These are phyloP conservation scores for Saccharomyces hybrid DNA, from an alignment of 1,139 yeast species.

Conservation along the genomic window DNA sequence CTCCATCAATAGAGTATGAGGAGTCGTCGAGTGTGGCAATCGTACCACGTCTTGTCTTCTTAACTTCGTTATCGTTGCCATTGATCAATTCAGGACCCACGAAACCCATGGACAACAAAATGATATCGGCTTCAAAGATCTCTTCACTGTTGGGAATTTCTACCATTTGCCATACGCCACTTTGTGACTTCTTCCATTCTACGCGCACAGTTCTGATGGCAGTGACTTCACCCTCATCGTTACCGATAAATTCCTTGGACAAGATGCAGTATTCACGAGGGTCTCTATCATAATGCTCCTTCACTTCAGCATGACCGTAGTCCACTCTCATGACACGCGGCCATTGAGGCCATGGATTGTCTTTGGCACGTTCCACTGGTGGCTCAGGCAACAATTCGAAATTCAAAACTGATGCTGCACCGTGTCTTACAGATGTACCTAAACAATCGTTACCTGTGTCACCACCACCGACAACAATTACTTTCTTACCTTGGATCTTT, in stretches of 20 bases:
- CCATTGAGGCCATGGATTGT: conserved; percentile 99
- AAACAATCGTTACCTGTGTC: conserved; percentile 99
- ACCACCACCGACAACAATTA: conserved; percentile 98
- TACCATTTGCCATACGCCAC: conserved; percentile 99
- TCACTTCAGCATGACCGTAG: conserved; percentile 94
- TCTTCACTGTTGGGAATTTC: conserved; percentile 95
- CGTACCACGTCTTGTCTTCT: conserved; percentile 81
- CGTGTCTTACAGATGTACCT: conserved; percentile 96
- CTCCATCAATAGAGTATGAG: conserved; percentile 62
- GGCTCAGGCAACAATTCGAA: conserved; percentile 94
- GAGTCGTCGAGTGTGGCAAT: conserved; percentile 61
- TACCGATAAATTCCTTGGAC: conserved; percentile 92
- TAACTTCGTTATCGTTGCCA: conserved; percentile 55
- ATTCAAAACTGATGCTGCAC: conserved; percentile 91
- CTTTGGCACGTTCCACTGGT: conserved; percentile 76
- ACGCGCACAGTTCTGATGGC: conserved; percentile 94
- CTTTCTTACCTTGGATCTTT: conserved; percentile 75
- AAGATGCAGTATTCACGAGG: conserved; percentile 95
- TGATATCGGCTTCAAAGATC: conserved; percentile 89
- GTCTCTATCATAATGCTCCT: conserved; percentile 91
- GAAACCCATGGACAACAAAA: conserved; percentile 93
- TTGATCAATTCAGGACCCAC: conserved; percentile 77
- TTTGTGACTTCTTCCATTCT: conserved; percentile 93
- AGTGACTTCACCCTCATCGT: conserved; percentile 87
- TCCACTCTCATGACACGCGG: conserved; percentile 96